phyloP scores from a whole-genome alignment of 164 flowering plant species.

The Akebia trifoliata region DNA sequence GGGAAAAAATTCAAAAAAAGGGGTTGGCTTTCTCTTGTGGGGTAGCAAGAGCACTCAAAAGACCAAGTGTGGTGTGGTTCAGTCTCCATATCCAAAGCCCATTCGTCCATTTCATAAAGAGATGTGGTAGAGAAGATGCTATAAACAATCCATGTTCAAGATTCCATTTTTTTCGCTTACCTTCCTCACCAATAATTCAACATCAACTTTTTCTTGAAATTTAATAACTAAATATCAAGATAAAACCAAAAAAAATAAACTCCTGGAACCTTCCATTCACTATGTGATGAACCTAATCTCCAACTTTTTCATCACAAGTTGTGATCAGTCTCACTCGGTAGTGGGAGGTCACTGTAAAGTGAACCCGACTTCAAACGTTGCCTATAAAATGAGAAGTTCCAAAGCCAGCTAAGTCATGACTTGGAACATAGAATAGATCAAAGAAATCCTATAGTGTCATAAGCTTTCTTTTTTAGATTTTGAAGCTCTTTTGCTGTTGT shows the following conservation, averaged over 20 bases:
- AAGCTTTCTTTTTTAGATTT: constrained; percentile 15
- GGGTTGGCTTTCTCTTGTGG: constrained; percentile 25
- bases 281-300: constrained; percentile 25
- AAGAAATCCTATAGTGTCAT: neutral
- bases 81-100: constrained; percentile 10
- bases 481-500: constrained; percentile 11
- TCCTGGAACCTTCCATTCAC: constrained; percentile 27
- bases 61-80: constrained; percentile 25
- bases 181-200: constrained; percentile 25
- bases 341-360: constrained; percentile 31
- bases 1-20: too few relatives aligned
- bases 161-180: constrained; percentile 22
- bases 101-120: constrained; percentile 15
- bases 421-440: constrained; percentile 15
- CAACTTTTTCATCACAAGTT: constrained; percentile 19
- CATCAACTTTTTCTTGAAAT: constrained; percentile 16
- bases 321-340: constrained; percentile 24
- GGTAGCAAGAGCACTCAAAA: constrained; percentile 44
- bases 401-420: constrained; percentile 14
- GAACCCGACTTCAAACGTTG: constrained; percentile 10
- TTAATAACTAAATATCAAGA: constrained; percentile 1
- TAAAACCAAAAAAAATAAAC: constrained; percentile 4
- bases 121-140: constrained; percentile 8
- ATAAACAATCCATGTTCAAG: constrained; percentile 29
- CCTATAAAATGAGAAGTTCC: constrained; percentile 40